Conservation (phyloP, 2,329 filamentous ascomycete genomes). For the Xylariaceae sp. region DNA sequence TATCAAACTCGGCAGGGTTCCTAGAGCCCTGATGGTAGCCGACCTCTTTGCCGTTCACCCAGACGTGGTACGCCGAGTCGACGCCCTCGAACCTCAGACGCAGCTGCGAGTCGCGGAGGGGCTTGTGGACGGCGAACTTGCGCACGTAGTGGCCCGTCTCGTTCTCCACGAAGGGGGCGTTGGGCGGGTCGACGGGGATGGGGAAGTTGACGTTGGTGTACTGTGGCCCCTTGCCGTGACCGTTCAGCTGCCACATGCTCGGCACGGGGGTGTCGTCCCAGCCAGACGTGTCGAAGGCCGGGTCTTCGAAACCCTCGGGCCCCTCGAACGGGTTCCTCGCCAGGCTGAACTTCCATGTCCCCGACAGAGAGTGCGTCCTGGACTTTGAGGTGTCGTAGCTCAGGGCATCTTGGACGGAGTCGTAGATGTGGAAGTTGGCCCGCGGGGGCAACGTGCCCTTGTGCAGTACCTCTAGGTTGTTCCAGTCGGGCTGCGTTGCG, state of each 20-base stretch:
- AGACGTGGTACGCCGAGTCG: conserved; percentile 57
- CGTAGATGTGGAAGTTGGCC: conserved; percentile 50
- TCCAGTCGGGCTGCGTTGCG: conserved; percentile 47
- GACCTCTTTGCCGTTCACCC: conserved; percentile 52
- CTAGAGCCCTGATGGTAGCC: conserved; percentile 58
- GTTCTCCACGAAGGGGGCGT: conserved; percentile 50
- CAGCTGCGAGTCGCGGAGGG: conserved; percentile 38
- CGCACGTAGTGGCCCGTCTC: conserved; percentile 49
- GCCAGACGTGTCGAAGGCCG: conserved; percentile 22
- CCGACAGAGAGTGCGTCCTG: conserved; percentile 38
- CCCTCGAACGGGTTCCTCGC: conserved; percentile 36
- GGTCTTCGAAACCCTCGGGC: conserved; percentile 30
- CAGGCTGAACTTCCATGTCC: conserved; percentile 43
- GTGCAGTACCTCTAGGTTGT: conserved; percentile 52
- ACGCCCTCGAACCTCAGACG: conserved; percentile 58
- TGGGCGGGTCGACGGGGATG: conserved; percentile 57
- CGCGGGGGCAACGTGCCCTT: conserved; percentile 51
- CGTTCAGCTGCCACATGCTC: conserved; percentile 66
- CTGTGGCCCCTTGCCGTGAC: conserved; percentile 57
- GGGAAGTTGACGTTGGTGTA: conserved; percentile 64
- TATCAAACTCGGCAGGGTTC: conserved; percentile 58
- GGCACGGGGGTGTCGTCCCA: conserved; percentile 57
- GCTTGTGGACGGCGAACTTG: conserved; percentile 41
- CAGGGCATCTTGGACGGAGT: conserved; percentile 43
- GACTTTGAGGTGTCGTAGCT: conserved; percentile 33